phyloP scores from a whole-genome alignment of 352 stramenopile genomes.

The Phytopythium chamaehyphon region DNA sequence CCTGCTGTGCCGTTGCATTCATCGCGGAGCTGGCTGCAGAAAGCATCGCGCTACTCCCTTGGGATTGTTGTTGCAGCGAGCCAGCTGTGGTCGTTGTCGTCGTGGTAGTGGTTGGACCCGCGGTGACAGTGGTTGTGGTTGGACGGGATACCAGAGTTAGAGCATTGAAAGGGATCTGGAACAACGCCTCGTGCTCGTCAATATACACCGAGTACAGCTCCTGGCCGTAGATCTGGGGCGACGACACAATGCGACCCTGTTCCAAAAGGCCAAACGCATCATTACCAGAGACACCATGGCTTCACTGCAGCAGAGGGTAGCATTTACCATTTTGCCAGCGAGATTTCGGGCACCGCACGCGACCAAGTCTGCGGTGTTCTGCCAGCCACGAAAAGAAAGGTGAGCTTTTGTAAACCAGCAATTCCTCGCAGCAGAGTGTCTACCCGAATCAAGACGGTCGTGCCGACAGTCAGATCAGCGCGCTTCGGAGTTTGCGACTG shows the following conservation, averaged over 20 bases:
- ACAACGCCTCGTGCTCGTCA: slow-evolving; percentile 76
- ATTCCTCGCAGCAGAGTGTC: not conserved
- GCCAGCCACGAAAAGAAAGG: not conserved
- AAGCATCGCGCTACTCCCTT: not conserved
- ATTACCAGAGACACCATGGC: no score
- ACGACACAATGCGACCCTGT: slow-evolving; percentile 62
- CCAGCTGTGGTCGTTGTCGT: not conserved
- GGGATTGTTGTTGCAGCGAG: not conserved
- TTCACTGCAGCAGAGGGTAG: not conserved
- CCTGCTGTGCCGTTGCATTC: not conserved
- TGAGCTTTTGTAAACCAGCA: not conserved
- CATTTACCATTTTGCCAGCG: slow-evolving; percentile 51
- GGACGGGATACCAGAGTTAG: slow-evolving; percentile 55
- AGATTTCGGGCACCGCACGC: slow-evolving; percentile 72
- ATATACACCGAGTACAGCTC: slow-evolving; percentile 84
- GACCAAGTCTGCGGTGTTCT: slow-evolving; percentile 72
- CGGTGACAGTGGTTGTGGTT: slow-evolving; percentile 9
- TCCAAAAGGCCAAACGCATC: not conserved
- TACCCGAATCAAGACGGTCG: slow-evolving; percentile 67
- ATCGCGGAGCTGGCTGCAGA: not conserved
- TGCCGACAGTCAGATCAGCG: slow-evolving; percentile 63
- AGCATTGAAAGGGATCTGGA: slow-evolving; percentile 78
- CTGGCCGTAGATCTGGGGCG: slow-evolving; percentile 70
- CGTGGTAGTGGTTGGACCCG: not conserved
- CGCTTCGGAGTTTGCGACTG: slow-evolving; percentile 27